Percentiles rank a stretch among this genome's conserved stretches.
phyloP scores from a whole-genome alignment of 2,329 filamentous ascomycete genomes.

The Lasiodiplodia theobromae region DNA sequence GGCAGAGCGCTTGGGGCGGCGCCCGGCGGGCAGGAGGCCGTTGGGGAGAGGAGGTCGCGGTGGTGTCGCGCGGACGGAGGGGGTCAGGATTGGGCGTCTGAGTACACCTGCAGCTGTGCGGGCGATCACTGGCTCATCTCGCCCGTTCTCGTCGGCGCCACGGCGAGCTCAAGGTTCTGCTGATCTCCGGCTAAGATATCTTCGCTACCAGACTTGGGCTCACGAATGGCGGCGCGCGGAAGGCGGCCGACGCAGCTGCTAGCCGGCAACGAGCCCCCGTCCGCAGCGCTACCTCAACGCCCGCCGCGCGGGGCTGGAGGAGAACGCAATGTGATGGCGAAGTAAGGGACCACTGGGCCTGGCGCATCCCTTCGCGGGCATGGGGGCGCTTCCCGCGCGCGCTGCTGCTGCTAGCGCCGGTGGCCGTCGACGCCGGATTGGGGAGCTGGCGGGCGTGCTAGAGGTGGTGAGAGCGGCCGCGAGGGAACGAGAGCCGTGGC shows the following conservation, averaged over 20 bases:
- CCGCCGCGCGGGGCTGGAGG: not conserved
- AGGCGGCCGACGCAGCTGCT: conserved; percentile 17
- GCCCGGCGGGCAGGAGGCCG: conserved; percentile 10
- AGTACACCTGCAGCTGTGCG: conserved; percentile 14
- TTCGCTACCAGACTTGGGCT: conserved; percentile 27
- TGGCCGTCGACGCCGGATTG: conserved; percentile 14
- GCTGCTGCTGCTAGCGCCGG: conserved; percentile 20
- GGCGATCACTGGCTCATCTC: conserved; percentile 25
- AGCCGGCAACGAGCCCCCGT: conserved; percentile 9
- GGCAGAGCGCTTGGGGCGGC: not conserved
- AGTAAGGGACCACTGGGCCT: conserved; percentile 28
- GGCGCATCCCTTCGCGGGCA: conserved; percentile 27
- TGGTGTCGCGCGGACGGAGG: not conserved
- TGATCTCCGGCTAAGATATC: conserved; percentile 27
- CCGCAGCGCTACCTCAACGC: conserved; percentile 18
- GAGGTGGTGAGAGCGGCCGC: conserved; percentile 16
- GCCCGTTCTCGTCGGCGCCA: conserved; percentile 25
- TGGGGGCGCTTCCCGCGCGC: conserved; percentile 17
- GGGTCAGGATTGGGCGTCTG: conserved; percentile 7
- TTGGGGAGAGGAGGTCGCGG: conserved; percentile 1
- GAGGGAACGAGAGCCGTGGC: conserved; percentile 8
- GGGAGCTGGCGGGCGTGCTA: conserved; percentile 7
- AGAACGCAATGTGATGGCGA: conserved; percentile 26
- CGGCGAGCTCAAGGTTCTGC: conserved; percentile 27
- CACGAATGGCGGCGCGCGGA: conserved; percentile 25